Percentiles rank a stretch among this genome's conserved stretches.
Conservation (phyloP, 1,284 basidiomycete species). For the Schizophyllum amplum region DNA sequence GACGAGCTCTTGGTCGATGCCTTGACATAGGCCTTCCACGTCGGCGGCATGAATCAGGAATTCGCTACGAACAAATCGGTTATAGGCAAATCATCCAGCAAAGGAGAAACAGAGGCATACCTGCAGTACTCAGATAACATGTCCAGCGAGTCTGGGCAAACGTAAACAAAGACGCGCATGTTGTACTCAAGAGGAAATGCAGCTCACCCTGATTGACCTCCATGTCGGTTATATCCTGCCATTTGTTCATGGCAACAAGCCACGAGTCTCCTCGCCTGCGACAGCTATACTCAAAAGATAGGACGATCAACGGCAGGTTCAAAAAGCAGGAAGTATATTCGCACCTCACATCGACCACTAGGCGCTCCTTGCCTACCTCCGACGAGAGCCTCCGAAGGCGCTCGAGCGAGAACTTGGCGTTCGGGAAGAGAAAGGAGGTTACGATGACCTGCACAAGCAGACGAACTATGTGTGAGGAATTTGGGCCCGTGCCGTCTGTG, state of each 20-base stretch:
- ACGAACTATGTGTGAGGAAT: slow-evolving; percentile 1
- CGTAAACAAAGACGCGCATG: slow-evolving; percentile 2
- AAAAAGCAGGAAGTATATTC: background rate
- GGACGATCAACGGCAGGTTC: too few species aligned
- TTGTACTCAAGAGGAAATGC: background rate
- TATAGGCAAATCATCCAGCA: background rate
- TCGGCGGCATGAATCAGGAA: slow-evolving; percentile 97
- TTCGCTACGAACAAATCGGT: slow-evolving; percentile 53
- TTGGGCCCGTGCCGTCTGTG: too few species aligned
- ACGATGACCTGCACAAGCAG: slow-evolving; percentile 75
- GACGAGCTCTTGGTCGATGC: slow-evolving; percentile 91
- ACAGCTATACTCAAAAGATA: slow-evolving; percentile 57
- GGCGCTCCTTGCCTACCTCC: slow-evolving; percentile 75
- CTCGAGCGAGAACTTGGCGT: slow-evolving; percentile 69
- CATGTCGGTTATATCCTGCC: slow-evolving; percentile 96
- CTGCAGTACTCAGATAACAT: slow-evolving; percentile 72
- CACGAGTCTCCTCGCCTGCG: slow-evolving; percentile 71
- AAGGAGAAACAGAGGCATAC: slow-evolving; percentile 24
- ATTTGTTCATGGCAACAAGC: slow-evolving; percentile 98
- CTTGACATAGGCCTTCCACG: slow-evolving; percentile 95
- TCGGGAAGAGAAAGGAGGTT: slow-evolving; percentile 92
- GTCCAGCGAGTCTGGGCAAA: slow-evolving; percentile 58
- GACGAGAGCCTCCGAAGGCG: slow-evolving; percentile 59
- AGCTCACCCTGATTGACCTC: slow-evolving; percentile 72
- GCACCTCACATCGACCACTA: slow-evolving; percentile 95